Evolutionary conservation across 73 alveolate genomes (phyloP).

Genomic region (Halteria grandinella): DNA sequence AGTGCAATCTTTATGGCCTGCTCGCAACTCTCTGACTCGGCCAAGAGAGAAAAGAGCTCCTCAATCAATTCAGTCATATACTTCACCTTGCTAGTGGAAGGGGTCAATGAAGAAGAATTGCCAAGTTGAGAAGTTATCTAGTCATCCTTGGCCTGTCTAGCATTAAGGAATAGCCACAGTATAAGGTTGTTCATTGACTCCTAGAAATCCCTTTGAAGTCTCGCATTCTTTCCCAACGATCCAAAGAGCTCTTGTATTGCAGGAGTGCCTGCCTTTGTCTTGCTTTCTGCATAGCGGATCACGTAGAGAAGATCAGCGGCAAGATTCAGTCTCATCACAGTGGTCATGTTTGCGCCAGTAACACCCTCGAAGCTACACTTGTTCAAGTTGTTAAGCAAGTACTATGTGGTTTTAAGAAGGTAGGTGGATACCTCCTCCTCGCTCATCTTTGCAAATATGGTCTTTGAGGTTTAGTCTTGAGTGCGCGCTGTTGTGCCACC

Average conservation of each 20-base stretch:
- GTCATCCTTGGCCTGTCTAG: conserved; percentile 27
- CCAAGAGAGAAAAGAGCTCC: conserved; percentile 5
- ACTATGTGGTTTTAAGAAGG: conserved; percentile 7
- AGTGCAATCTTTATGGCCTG: conserved; percentile 29
- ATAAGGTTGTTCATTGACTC: background rate
- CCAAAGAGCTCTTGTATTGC: conserved; percentile 40
- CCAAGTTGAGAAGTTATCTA: conserved; percentile 4
- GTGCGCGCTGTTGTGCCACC: background rate
- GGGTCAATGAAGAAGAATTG: conserved; percentile 6
- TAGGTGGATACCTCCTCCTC: conserved; percentile 14
- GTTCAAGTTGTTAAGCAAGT: conserved; percentile 12
- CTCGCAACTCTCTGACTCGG: conserved; percentile 11
- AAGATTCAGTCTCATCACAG: conserved; percentile 38
- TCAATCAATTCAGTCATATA: conserved; percentile 16
- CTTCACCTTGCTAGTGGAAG: conserved; percentile 36
- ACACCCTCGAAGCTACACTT: conserved; percentile 50
- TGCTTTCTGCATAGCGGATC: background rate
- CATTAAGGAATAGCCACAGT: conserved; percentile 44
- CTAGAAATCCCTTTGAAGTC: background rate
- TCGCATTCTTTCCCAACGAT: background rate
- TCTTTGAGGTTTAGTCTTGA: background rate
- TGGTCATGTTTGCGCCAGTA: conserved; percentile 20
- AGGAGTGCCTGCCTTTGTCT: background rate
- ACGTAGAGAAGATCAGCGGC: conserved; percentile 39
- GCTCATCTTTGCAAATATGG: conserved; percentile 25